Conservation (phyloP, 2,329 filamentous ascomycete species). For the Stagonosporopsis vannaccii region DNA sequence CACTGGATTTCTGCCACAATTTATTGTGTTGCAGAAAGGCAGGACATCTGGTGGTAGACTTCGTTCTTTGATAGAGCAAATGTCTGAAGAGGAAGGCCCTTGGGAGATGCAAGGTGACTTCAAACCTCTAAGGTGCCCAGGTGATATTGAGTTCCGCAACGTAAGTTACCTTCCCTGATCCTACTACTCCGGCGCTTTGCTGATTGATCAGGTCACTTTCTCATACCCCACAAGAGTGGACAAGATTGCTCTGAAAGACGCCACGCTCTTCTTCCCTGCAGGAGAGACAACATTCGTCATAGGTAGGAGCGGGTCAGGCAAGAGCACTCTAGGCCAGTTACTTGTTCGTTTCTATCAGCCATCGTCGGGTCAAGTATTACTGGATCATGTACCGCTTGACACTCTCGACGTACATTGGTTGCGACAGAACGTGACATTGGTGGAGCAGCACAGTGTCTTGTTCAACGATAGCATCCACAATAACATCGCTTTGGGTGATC, state of each 20-base stretch:
- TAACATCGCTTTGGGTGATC: constrained; percentile 78
- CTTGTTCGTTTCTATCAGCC: constrained; percentile 80
- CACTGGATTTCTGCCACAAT: constrained; percentile 76
- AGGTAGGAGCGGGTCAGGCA: constrained; percentile 87
- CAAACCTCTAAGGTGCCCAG: constrained; percentile 58
- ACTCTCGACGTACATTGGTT: constrained; percentile 74
- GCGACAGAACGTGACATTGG: constrained; percentile 76
- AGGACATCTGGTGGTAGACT: constrained; percentile 75
- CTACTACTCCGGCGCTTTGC: not conserved
- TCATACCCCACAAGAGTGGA: constrained; percentile 76
- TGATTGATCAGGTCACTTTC: constrained; percentile 71
- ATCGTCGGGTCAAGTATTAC: constrained; percentile 66
- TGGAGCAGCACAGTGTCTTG: constrained; percentile 82
- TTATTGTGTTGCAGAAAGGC: constrained; percentile 80
- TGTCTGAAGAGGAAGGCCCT: constrained; percentile 34
- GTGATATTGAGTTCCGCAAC: constrained; percentile 73
- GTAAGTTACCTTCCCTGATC: constrained; percentile 55
- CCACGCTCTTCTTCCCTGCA: constrained; percentile 73
- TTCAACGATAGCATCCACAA: constrained; percentile 81
- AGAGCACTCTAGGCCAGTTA: constrained; percentile 85
- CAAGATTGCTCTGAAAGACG: constrained; percentile 65
- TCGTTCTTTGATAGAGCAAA: constrained; percentile 52
- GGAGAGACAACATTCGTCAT: constrained; percentile 81
- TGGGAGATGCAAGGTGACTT: constrained; percentile 24
- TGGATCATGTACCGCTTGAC: constrained; percentile 72